These are phyloP conservation scores for Tulasnella sp. DNA, from an alignment of 768 basidiomycete genomes.

Conservation along the genomic window DNA sequence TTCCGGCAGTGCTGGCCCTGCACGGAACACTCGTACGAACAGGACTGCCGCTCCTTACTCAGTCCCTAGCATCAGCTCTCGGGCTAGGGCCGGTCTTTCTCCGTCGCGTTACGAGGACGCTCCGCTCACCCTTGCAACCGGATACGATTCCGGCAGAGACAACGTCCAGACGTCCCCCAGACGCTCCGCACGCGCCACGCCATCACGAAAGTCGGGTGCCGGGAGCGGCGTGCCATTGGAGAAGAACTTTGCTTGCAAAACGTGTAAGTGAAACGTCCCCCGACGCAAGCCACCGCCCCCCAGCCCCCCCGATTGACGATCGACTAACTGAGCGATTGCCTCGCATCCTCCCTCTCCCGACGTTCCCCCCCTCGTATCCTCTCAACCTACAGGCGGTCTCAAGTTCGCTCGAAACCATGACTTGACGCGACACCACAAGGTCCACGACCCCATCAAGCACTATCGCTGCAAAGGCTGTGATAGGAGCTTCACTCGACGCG, in stretches of 20 bases:
- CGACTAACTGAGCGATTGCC: conserved; percentile 11
- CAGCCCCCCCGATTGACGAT: background rate
- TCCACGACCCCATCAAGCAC: conserved; percentile 52
- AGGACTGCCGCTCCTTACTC: conserved; percentile 6
- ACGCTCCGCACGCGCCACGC: background rate
- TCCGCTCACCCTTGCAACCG: background rate
- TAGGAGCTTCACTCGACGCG: conserved; percentile 49
- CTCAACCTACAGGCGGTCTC: conserved; percentile 38
- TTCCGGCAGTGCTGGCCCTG: background rate
- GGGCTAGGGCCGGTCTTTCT: background rate
- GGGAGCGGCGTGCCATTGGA: conserved; percentile 1
- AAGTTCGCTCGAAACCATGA: conserved; percentile 38
- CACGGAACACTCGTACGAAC: background rate
- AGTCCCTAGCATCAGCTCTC: background rate
- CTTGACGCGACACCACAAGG: conserved; percentile 46
- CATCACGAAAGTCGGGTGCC: conserved; percentile 1
- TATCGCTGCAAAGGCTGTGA: conserved; percentile 41
- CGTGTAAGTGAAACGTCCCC: conserved; percentile 1
- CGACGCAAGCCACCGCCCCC: background rate
- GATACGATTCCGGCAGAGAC: background rate
- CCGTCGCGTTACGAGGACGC: background rate
- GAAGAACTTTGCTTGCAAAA: conserved; percentile 29
- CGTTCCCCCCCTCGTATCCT: background rate
- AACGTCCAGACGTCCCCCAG: conserved; percentile 16
- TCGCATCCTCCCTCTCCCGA: background rate